Evolutionary conservation across 208 protist genomes (phyloP).

Genomic region (Trypanosoma theileri): DNA sequence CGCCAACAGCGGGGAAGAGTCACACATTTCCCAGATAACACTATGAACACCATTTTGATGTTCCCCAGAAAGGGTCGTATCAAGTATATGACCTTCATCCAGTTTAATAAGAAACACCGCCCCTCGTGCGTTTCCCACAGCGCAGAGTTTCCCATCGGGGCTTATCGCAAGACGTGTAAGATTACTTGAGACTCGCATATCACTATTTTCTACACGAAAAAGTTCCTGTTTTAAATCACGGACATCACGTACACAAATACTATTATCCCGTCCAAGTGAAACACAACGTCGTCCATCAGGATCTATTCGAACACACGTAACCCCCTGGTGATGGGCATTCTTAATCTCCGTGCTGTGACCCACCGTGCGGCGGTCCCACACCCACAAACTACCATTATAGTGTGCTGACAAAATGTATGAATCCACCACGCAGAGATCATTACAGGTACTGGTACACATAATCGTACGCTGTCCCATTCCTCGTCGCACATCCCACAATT

Average conservation of each 20-base stretch:
- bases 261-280: constrained; percentile 61
- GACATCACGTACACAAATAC: constrained; percentile 57
- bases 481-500: constrained; percentile 65
- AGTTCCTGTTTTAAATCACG: constrained; percentile 46
- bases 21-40: constrained; percentile 37
- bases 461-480: constrained; percentile 46
- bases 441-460: constrained; percentile 58
- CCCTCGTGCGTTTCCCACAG: constrained; percentile 44
- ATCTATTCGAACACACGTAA: constrained; percentile 60
- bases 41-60: constrained; percentile 34
- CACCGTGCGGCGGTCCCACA: constrained; percentile 60
- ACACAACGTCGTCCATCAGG: constrained; percentile 43
- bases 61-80: constrained; percentile 6
- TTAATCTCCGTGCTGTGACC: constrained; percentile 31
- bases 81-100: constrained; percentile 7
- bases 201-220: constrained; percentile 30
- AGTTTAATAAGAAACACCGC: constrained; percentile 24
- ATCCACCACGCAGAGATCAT: constrained; percentile 55
- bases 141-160: constrained; percentile 38
- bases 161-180: constrained; percentile 53
- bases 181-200: constrained; percentile 50
- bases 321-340: constrained; percentile 45
- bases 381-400: constrained; percentile 63
- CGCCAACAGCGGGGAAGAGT: constrained; percentile 28
- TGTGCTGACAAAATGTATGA: constrained; percentile 64